Evolutionary conservation across 2,329 filamentous ascomycete genomes (phyloP).

Genomic region (Xylaria sp.): DNA sequence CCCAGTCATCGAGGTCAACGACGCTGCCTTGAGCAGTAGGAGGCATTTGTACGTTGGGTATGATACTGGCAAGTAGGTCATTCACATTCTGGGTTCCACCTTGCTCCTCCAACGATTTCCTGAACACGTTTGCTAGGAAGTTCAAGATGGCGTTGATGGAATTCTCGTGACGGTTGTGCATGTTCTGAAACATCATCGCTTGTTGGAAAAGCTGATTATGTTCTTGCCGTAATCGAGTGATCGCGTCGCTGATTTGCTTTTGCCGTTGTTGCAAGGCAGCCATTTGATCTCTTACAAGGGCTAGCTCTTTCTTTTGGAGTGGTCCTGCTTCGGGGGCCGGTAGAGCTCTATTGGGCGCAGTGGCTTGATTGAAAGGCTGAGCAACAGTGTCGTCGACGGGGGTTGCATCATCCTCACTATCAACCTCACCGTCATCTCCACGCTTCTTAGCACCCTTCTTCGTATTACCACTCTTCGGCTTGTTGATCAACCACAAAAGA

Average conservation of each 20-base stretch:
- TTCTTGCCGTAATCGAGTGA: slow-evolving; percentile 82
- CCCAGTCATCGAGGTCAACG: slow-evolving; percentile 69
- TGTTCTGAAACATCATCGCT: slow-evolving; percentile 85
- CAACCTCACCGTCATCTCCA: slow-evolving; percentile 71
- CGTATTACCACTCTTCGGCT: slow-evolving; percentile 78
- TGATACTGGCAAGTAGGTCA: slow-evolving; percentile 82
- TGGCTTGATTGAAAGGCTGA: slow-evolving; percentile 50
- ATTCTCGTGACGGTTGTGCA: slow-evolving; percentile 96
- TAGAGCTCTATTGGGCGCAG: slow-evolving; percentile 49
- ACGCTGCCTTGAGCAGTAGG: slow-evolving; percentile 64
- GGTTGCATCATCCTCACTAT: slow-evolving; percentile 75
- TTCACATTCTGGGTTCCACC: slow-evolving; percentile 79
- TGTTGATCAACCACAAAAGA: slow-evolving; percentile 94
- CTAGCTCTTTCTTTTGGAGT: slow-evolving; percentile 76
- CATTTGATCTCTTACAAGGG: slow-evolving; percentile 81
- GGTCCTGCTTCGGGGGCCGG: slow-evolving; percentile 59
- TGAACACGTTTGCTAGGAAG: slow-evolving; percentile 95
- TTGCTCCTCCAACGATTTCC: slow-evolving; percentile 89
- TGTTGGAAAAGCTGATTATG: slow-evolving; percentile 90
- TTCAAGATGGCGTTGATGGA: slow-evolving; percentile 99
- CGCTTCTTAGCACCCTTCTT: slow-evolving; percentile 69
- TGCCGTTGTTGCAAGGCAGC: slow-evolving; percentile 87
- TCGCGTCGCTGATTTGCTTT: slow-evolving; percentile 82
- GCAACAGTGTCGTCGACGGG: slow-evolving; percentile 55
- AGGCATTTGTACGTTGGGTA: slow-evolving; percentile 65